phyloP scores from a whole-genome alignment of 257 asterid genomes.

The Plantago ovata region DNA sequence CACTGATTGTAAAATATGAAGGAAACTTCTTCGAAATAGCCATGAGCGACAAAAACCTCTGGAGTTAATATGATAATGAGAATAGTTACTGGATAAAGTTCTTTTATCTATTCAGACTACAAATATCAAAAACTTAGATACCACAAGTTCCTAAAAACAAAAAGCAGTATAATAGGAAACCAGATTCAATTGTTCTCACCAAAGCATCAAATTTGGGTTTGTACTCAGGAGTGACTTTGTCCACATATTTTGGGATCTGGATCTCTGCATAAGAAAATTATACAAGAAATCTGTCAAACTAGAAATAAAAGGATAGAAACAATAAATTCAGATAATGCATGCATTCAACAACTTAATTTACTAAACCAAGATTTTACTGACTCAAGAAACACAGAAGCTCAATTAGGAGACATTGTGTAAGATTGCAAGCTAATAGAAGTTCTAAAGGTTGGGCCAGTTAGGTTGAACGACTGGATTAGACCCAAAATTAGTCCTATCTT shows the following conservation, averaged over 20 bases:
- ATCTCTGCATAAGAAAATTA: conserved; percentile 43
- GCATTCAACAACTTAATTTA: background rate
- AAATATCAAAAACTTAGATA: conserved; percentile 5
- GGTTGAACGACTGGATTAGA: background rate
- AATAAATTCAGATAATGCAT: background rate
- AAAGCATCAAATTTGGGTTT: conserved; percentile 83
- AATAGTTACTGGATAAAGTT: conserved; percentile 5
- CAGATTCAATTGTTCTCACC: conserved; percentile 42
- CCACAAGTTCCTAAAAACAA: background rate
- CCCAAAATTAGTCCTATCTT: too few relatives aligned
- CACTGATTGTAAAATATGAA: too few relatives aligned
- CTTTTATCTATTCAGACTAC: conserved; percentile 1
- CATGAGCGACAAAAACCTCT: background rate
- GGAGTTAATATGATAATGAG: background rate
- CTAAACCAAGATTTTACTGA: background rate
- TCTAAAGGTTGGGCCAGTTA: background rate
- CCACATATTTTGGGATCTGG: conserved; percentile 78
- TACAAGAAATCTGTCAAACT: conserved; percentile 13
- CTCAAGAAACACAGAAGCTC: background rate
- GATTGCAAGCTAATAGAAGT: conserved; percentile 2
- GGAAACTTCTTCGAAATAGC: background rate
- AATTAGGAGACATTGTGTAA: background rate
- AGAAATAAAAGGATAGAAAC: conserved; percentile 1
- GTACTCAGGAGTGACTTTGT: conserved; percentile 82
- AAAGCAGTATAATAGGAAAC: background rate